Evolutionary conservation across 768 basidiomycete species (phyloP).

Genomic region (Pulveroboletus frians): DNA sequence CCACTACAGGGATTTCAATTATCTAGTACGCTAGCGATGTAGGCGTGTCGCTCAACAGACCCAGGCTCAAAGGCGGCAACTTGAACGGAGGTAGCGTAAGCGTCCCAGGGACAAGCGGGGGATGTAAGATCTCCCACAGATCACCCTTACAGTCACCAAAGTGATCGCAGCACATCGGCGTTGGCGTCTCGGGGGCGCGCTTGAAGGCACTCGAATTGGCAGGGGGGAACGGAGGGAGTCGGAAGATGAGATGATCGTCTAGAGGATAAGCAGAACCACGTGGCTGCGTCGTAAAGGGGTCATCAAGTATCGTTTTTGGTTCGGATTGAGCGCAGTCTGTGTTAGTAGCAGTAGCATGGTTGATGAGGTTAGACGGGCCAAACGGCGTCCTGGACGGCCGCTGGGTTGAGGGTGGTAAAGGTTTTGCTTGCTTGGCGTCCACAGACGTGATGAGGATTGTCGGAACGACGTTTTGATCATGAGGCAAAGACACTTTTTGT

Average conservation of each 20-base stretch:
- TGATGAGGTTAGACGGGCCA: slow-evolving; percentile 4
- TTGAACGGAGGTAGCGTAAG: slow-evolving; percentile 23
- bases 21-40: neutral
- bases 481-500: neutral
- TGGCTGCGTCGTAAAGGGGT: slow-evolving; percentile 14
- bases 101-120: slow-evolving; percentile 14
- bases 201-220: neutral
- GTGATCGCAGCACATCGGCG: slow-evolving; percentile 23
- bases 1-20: no score
- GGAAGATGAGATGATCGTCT: slow-evolving; percentile 7
- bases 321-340: neutral
- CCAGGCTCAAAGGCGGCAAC: slow-evolving; percentile 15
- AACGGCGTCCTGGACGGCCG: slow-evolving; percentile 14
- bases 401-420: slow-evolving; percentile 11
- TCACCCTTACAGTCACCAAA: slow-evolving; percentile 21
- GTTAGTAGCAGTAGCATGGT: slow-evolving; percentile 11
- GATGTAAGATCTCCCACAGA: slow-evolving; percentile 24
- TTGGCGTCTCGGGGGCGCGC: slow-evolving; percentile 23
- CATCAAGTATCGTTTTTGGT: neutral
- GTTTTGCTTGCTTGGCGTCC: slow-evolving; percentile 21
- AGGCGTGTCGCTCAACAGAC: slow-evolving; percentile 10
- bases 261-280: neutral
- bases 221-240: slow-evolving; percentile 12
- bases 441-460: slow-evolving; percentile 25
- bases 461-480: slow-evolving; percentile 11